phyloP scores from a whole-genome alignment of 2,329 filamentous ascomycete species.

The Boeremia exigua region DNA sequence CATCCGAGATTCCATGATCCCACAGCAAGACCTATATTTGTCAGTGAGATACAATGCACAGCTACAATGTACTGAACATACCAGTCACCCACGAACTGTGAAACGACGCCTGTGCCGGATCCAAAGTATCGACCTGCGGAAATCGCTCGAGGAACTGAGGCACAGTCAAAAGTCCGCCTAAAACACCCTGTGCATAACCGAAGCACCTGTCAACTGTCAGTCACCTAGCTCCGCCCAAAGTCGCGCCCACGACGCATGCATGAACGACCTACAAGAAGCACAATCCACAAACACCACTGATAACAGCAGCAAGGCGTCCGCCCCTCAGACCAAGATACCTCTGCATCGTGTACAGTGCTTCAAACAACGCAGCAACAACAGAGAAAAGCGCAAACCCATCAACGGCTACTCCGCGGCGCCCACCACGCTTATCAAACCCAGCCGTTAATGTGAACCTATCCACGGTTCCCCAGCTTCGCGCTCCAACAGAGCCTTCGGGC shows the following conservation, averaged over 20 bases:
- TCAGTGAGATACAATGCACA: background rate
- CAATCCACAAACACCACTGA: conserved; percentile 35
- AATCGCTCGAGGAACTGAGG: conserved; percentile 59
- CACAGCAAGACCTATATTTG: conserved; percentile 35
- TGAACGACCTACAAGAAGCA: conserved; percentile 33
- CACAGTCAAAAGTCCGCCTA: conserved; percentile 72
- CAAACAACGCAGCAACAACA: background rate
- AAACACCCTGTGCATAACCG: conserved; percentile 72
- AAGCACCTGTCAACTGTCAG: conserved; percentile 49
- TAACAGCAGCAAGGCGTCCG: conserved; percentile 24
- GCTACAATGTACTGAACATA: conserved; percentile 1
- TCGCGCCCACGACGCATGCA: background rate
- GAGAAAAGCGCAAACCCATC: too few species aligned
- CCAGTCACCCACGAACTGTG: conserved; percentile 36
- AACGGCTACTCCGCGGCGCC: too few species aligned
- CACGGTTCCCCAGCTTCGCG: conserved; percentile 10
- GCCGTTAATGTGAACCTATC: background rate
- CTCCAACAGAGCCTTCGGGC: conserved; percentile 8
- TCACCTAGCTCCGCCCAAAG: background rate
- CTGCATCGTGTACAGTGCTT: conserved; percentile 19
- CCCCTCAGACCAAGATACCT: conserved; percentile 34
- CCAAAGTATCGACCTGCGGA: conserved; percentile 35
- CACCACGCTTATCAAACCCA: conserved; percentile 4
- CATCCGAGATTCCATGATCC: conserved; percentile 57
- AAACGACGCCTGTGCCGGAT: conserved; percentile 18